A percentile compares a stretch with the other conserved stretches of the same genome.
Conservation (phyloP, 768 basidiomycete species). For the Rhodotorula taiwanensis region DNA sequence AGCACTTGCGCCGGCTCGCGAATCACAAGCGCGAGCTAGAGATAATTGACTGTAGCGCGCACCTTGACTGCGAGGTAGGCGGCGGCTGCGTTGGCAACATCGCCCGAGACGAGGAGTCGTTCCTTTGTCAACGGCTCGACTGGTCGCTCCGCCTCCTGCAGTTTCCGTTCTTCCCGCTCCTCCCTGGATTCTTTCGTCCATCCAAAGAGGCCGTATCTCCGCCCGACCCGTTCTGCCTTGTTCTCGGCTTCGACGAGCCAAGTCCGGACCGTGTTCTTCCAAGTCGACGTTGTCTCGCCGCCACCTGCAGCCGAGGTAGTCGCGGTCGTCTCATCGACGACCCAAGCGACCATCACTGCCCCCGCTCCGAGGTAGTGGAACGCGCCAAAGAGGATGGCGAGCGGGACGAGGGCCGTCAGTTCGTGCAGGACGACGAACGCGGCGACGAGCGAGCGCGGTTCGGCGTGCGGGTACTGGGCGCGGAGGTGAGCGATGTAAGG, state of each 20-base stretch:
- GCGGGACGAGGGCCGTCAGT: constrained; percentile 68
- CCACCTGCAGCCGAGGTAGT: constrained; percentile 40
- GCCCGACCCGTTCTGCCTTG: constrained; percentile 23
- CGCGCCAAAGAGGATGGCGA: constrained; percentile 65
- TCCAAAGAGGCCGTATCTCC: constrained; percentile 32
- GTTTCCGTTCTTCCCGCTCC: constrained; percentile 4
- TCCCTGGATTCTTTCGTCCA: constrained; percentile 23
- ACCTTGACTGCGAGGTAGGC: constrained; percentile 48
- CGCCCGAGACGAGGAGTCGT: not conserved
- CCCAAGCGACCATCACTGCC: constrained; percentile 54
- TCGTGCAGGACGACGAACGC: constrained; percentile 84
- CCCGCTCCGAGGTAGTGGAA: constrained; percentile 65
- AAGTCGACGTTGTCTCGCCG: constrained; percentile 35
- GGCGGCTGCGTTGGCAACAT: constrained; percentile 43
- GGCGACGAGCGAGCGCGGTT: constrained; percentile 64
- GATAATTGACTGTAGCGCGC: constrained; percentile 22
- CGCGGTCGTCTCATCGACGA: constrained; percentile 32
- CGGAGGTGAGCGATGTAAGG: constrained; percentile 46
- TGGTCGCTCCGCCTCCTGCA: constrained; percentile 28
- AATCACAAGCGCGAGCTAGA: no score
- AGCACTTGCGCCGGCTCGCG: no score
- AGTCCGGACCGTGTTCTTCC: constrained; percentile 42
- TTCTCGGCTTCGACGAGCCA: constrained; percentile 34
- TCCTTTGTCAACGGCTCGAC: constrained; percentile 2
- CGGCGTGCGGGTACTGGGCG: constrained; percentile 59